These are phyloP conservation scores for Microsporum audouinii DNA, from an alignment of 2,329 filamentous ascomycete species.

Conservation along the genomic window DNA sequence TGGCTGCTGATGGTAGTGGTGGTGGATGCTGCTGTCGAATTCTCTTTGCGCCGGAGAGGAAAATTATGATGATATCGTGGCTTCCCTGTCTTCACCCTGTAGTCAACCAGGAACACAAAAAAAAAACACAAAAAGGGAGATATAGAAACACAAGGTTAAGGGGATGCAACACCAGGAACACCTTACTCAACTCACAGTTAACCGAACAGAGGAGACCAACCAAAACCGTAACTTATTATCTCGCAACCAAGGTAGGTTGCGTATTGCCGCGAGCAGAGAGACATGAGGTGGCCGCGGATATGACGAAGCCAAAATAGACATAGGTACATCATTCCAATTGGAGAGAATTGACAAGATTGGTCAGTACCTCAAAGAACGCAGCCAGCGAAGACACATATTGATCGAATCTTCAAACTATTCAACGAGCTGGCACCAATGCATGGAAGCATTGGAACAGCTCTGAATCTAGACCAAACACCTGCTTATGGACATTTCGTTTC, in stretches of 20 bases:
- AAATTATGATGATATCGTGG: background rate
- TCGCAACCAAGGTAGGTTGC: background rate
- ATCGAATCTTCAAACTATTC: background rate
- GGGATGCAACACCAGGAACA: background rate
- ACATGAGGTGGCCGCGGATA: conserved; percentile 1
- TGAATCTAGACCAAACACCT: background rate
- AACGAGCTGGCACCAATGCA: background rate
- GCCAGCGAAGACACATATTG: background rate
- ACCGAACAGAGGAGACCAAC: background rate
- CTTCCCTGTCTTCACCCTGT: conserved; percentile 5
- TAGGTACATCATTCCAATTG: background rate
- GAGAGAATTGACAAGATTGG: conserved; percentile 1
- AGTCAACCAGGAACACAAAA: conserved; percentile 2
- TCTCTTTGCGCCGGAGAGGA: background rate
- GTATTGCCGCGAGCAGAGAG: conserved; percentile 3
- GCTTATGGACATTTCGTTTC: background rate
- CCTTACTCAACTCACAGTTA: background rate
- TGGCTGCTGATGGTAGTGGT: background rate
- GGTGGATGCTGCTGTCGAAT: background rate
- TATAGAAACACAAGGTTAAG: background rate
- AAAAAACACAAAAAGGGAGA: background rate
- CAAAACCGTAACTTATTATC: background rate
- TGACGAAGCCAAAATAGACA: background rate
- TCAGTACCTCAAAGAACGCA: background rate
- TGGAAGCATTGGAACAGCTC: conserved; percentile 1